Evolutionary conservation across 2,329 filamentous ascomycete species (phyloP).

Genomic region (Onygena corvina): DNA sequence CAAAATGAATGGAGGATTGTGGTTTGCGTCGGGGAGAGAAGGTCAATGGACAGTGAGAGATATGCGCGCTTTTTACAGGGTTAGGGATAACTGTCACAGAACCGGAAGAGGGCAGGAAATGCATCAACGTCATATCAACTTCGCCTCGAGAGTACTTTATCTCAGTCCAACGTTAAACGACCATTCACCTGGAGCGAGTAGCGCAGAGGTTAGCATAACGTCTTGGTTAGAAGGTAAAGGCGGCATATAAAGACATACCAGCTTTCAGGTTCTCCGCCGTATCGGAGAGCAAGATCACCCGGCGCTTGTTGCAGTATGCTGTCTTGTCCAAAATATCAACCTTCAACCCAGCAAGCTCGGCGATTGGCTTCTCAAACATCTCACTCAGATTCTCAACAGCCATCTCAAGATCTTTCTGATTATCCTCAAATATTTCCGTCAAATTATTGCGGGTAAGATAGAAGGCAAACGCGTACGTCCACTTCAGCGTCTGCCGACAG

Average conservation of each 20-base stretch:
- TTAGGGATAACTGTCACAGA: too few species aligned
- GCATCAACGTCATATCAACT: too few species aligned
- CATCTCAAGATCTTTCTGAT: conserved; percentile 95
- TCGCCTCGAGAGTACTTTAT: too few species aligned
- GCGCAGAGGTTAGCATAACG: neutral
- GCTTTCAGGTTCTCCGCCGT: conserved; percentile 85
- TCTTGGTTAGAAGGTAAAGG: neutral
- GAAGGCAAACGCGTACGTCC: conserved; percentile 98
- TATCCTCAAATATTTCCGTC: conserved; percentile 96
- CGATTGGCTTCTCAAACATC: conserved; percentile 97
- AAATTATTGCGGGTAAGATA: conserved; percentile 93
- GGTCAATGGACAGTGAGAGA: too few species aligned
- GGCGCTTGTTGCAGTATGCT: conserved; percentile 84
- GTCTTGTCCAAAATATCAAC: conserved; percentile 99
- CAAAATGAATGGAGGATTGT: too few species aligned
- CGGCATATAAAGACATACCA: conserved; percentile 44
- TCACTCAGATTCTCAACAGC: conserved; percentile 94
- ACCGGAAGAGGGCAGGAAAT: too few species aligned
- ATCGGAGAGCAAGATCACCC: conserved; percentile 79
- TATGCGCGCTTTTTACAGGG: too few species aligned
- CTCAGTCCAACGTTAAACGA: conserved; percentile 32
- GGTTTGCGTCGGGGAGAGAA: too few species aligned
- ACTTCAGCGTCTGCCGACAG: conserved; percentile 96
- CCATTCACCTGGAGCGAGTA: conserved; percentile 30
- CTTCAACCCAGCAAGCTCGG: conserved; percentile 73